Percentiles rank a stretch among this genome's conserved stretches.
phyloP scores from a whole-genome alignment of 2,329 filamentous ascomycete species.

The Beauveria asiatica region DNA sequence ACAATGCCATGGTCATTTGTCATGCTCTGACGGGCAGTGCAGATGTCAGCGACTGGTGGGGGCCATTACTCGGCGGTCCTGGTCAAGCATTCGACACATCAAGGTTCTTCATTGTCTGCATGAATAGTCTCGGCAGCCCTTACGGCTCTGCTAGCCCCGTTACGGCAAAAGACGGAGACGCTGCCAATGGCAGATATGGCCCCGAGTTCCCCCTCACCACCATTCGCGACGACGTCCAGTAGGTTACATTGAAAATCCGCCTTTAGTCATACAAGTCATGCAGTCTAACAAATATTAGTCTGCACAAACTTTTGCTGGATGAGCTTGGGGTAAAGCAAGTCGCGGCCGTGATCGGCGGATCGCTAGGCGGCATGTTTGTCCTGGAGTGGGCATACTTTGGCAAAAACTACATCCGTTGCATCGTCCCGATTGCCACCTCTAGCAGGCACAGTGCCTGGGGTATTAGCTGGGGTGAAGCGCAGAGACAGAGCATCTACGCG shows the following conservation, averaged over 20 bases:
- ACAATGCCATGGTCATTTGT: constrained; percentile 70
- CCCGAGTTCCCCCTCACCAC: constrained; percentile 96
- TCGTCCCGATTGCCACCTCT: constrained; percentile 79
- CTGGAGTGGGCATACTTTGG: constrained; percentile 89
- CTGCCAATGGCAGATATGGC: constrained; percentile 68
- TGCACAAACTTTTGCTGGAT: constrained; percentile 73
- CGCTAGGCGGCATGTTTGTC: constrained; percentile 85
- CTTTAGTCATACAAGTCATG: neutral
- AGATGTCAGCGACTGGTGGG: constrained; percentile 85
- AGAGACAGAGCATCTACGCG: constrained; percentile 89
- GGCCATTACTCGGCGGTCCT: constrained; percentile 67
- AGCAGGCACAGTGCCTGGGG: constrained; percentile 82
- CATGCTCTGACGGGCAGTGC: constrained; percentile 80
- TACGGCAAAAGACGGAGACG: constrained; percentile 77
- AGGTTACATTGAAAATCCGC: constrained; percentile 27
- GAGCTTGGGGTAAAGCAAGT: constrained; percentile 72
- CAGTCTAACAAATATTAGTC: constrained; percentile 33
- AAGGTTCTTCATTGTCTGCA: constrained; percentile 76
- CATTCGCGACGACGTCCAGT: constrained; percentile 92
- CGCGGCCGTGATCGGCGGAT: constrained; percentile 72
- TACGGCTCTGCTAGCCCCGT: constrained; percentile 85
- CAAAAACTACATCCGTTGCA: constrained; percentile 69
- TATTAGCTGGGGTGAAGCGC: constrained; percentile 84
- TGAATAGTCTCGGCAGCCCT: constrained; percentile 78
- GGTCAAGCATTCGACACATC: constrained; percentile 75